A percentile compares a stretch with the other conserved stretches of the same genome.
Evolutionary conservation across 805 yeast genomes (phyloP).

Genomic region (Candida quercuum): DNA sequence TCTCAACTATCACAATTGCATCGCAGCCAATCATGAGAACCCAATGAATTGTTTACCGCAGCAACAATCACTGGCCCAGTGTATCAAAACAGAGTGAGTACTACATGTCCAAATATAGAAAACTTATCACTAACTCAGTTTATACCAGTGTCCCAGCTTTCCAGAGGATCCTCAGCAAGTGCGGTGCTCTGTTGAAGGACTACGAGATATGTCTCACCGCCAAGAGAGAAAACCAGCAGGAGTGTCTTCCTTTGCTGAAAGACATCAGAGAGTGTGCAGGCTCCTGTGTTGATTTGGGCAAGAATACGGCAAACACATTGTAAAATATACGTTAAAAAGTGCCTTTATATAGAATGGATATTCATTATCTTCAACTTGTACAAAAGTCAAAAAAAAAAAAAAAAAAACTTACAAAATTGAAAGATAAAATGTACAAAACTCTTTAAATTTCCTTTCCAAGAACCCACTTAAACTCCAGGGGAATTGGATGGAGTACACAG

Average conservation of each 20-base stretch:
- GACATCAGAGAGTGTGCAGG: constrained; percentile 64
- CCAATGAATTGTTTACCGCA: constrained; percentile 46
- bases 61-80: constrained; percentile 52
- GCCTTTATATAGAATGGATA: no score
- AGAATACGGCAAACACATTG: constrained; percentile 15
- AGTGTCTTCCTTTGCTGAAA: constrained; percentile 48
- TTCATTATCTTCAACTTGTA: no score
- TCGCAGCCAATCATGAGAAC: constrained; percentile 49
- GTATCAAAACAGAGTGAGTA: constrained; percentile 44
- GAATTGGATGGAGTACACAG: no score
- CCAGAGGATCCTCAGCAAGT: constrained; percentile 57
- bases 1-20: constrained; percentile 67
- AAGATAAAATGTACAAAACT: no score
- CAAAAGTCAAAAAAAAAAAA: neutral
- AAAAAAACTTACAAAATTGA: no score
- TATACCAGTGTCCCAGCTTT: constrained; percentile 72
- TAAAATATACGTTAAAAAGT: no score
- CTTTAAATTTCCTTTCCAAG: no score
- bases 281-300: constrained; percentile 25
- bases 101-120: neutral
- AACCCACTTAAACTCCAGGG: no score
- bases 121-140: no score
- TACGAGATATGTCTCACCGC: constrained; percentile 62
- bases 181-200: constrained; percentile 50
- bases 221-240: constrained; percentile 37